Base-by-base conservation (phyloP, 148 eudicot genomes). In the Rhododendron mucronatum region DNA sequence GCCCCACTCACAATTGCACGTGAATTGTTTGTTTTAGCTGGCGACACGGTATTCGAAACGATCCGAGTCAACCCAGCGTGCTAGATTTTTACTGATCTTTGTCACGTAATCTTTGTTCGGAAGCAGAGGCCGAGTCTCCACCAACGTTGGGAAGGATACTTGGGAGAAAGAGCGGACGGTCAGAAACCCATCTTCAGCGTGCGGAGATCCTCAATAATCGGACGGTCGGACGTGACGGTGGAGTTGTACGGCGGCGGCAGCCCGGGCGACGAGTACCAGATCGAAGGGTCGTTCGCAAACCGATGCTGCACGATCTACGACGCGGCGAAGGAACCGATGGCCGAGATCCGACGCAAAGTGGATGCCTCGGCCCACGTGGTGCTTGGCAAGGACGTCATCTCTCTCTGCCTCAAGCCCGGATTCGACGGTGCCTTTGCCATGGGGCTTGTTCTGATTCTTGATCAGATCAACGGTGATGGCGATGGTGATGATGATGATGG, bases 121-220 rank as follows among this genome's bases (percentile, higher is more conserved):
- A 61, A 80, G 78, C 86, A 96, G 99, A 90, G 99, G 85, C 96
- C 95, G 81, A 96, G 98, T 87, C 84, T 96, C 55, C 98, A 96
- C 85, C 95, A 96, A 44, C 90, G 99, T 47, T 96, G 99, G 99
- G 99, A 96, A 78, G 99, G 99, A 0, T 95, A 87, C 86, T 1
- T 87, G 50, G 98, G 99, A 47, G 99, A 96, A 83, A 84, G 93
- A 67, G 65, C 8, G 1, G 94, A 94, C 2, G 94, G 94, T 10
- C 87, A 93, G 35, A 95, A 96, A 82, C 97, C 99, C 13, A 89
- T 93, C 21, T 96, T 96, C 90, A 93, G 99, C 90, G 95, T 95
- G 21, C 88, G 90, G 10, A 83, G 98, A 85, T 96, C 98, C 20
- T 96, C 98, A 5, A 96, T 96, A 18, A 91, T 95, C 78, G 98